These are phyloP conservation scores for Xylaria telfairii DNA, from an alignment of 495 filamentous ascomycete genomes.

Conservation along the genomic window DNA sequence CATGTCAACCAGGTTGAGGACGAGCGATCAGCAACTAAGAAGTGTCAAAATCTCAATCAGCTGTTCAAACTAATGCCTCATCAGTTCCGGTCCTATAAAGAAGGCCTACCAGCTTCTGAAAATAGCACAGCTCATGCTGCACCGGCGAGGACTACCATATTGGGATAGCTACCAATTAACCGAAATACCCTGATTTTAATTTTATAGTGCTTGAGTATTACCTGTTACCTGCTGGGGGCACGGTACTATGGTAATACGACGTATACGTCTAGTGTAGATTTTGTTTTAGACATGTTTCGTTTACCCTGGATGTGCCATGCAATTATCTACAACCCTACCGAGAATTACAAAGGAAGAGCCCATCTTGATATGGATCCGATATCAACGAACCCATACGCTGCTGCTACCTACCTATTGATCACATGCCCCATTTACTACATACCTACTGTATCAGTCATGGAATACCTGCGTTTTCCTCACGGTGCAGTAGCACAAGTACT, in stretches of 20 bases:
- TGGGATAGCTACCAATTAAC: conserved; percentile 13
- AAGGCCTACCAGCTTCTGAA: conserved; percentile 4
- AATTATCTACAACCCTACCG: neutral
- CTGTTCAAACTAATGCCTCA: conserved; percentile 14
- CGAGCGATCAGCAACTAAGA: neutral
- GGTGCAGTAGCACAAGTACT: neutral
- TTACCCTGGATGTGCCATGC: neutral
- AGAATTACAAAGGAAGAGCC: neutral
- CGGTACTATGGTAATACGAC: neutral
- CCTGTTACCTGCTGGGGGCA: no score
- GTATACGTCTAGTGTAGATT: no score
- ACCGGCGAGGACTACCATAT: neutral
- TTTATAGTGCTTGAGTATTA: neutral
- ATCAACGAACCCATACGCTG: neutral
- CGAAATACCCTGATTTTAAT: conserved; percentile 25
- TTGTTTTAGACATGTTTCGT: neutral
- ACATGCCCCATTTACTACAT: no score
- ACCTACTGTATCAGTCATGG: no score
- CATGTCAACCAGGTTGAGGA: neutral
- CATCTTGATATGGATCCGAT: neutral
- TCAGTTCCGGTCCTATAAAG: neutral
- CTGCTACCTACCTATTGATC: neutral
- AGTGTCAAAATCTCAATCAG: conserved; percentile 1
- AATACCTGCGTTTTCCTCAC: neutral
- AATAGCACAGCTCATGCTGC: conserved; percentile 13